Evolutionary conservation across 73 alveolate genomes (phyloP), one percentile per base, ranked within the genome.

Genomic region (Paramecium biaurelia): DNA sequence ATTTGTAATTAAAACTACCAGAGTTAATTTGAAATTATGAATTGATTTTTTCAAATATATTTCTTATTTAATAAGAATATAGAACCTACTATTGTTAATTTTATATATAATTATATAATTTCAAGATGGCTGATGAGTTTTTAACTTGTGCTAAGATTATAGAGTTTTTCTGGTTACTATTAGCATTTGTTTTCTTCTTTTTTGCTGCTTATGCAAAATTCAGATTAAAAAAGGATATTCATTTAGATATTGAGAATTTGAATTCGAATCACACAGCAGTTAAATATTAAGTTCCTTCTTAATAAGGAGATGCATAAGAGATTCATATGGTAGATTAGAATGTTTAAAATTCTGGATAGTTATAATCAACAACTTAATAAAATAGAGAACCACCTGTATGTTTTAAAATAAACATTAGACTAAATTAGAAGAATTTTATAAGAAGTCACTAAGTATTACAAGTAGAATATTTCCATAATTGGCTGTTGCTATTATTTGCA

Each of bases 141-240:
- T 30, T 30, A 8, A 26, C 21, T 30, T 63, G 84, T 32, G 41
- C 84, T 12, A 63, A 63, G 45, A 63, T 63, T 6, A 63, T 63
- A 15, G 84, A 63, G 12, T 30, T 63, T 30, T 63, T 63, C 28
- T 63, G 84, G 84, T 34, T 63, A 11, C 84, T 63, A 10, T 26
- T 63, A 63, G 49, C 84, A 63, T 63, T 63, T 14, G 15, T 63
- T 24, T 32, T 63, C 45, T 63, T 63, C 15, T 63, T 63, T 26
- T 63, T 63, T 63, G 84, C 84, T 12, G 43, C 28, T 26, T 63
- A 63, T 63, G 84, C 84, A 63, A 63, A 63, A 63, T 63, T 63
- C 11, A 63, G 84, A 63, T 63, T 63, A 30, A 63, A 63, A 32
- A 63, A 63, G 84, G 84, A 63, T 63, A 32, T 63, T 63, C 84